These are phyloP conservation scores for Castanea crenata DNA, from an alignment of 306 rosid genomes.

Conservation along the genomic window DNA sequence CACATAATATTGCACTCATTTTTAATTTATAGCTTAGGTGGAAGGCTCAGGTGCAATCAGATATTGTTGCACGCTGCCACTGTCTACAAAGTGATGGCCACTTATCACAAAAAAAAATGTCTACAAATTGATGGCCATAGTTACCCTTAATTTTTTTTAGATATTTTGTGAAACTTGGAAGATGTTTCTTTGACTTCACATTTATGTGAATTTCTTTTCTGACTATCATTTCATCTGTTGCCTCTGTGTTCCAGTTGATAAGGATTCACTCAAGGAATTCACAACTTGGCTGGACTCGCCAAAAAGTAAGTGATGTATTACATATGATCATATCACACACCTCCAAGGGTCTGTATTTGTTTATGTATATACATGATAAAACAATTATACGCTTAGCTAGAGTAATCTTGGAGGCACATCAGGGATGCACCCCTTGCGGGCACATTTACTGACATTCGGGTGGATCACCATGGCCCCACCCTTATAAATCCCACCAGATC, in stretches of 20 bases:
- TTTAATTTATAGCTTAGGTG: not conserved
- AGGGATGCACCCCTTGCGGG: not conserved
- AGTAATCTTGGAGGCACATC: not conserved
- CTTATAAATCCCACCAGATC: not conserved
- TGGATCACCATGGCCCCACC: not conserved
- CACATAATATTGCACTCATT: not conserved
- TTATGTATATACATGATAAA: not conserved
- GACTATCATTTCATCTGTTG: slow-evolving; percentile 23
- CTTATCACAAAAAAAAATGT: not conserved
- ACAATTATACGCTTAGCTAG: not conserved
- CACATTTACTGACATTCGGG: not conserved
- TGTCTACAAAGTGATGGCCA: not conserved
- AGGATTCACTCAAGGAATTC: slow-evolving; percentile 69
- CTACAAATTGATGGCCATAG: not conserved
- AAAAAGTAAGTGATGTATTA: slow-evolving; percentile 63
- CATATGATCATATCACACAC: not conserved
- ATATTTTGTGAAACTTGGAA: not conserved
- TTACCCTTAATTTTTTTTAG: not conserved
- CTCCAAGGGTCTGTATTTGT: not conserved
- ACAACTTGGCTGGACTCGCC: slow-evolving; percentile 84
- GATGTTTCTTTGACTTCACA: slow-evolving; percentile 15
- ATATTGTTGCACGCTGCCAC: not conserved
- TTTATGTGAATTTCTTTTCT: slow-evolving; percentile 17
- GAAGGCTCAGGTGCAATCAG: not conserved
- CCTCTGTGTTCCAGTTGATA: slow-evolving; percentile 49